Conservation (phyloP, 2,329 filamentous ascomycete species). For the Akanthomyces uredinophilus region DNA sequence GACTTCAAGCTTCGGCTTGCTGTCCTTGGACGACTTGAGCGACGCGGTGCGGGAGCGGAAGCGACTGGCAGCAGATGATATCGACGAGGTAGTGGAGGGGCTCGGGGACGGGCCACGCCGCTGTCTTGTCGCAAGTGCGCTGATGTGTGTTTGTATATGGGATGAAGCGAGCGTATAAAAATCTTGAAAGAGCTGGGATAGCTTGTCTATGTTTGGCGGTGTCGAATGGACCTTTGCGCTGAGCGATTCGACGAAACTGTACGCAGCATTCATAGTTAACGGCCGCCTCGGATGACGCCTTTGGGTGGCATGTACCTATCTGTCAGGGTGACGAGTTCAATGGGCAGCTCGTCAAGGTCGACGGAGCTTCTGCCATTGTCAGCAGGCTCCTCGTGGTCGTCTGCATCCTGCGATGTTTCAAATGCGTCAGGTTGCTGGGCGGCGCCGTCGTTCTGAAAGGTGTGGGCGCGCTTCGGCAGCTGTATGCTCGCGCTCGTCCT, state of each 20-base stretch:
- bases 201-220: conserved; percentile 75
- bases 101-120: conserved; percentile 60
- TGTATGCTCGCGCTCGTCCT: conserved; percentile 28
- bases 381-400: conserved; percentile 37
- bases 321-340: conserved; percentile 84
- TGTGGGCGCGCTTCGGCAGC: conserved; percentile 41
- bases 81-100: conserved; percentile 45
- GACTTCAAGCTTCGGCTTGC: conserved; percentile 39
- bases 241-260: conserved; percentile 84
- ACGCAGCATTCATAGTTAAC: conserved; percentile 1
- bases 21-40: conserved; percentile 44
- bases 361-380: conserved; percentile 53
- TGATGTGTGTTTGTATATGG: conserved; percentile 83
- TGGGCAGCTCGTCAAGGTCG: conserved; percentile 83
- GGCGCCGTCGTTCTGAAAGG: conserved; percentile 36
- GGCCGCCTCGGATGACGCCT: neutral
- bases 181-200: conserved; percentile 87
- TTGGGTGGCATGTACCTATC: conserved; percentile 58
- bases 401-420: conserved; percentile 38
- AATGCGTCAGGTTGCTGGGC: conserved; percentile 40
- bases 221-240: conserved; percentile 80
- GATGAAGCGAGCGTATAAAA: conserved; percentile 80
- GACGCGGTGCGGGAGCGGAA: conserved; percentile 52
- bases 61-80: conserved; percentile 51
- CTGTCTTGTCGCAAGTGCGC: conserved; percentile 68